Conservation (phyloP, 2,329 filamentous ascomycete species). For the Ramichloridium luteum region DNA sequence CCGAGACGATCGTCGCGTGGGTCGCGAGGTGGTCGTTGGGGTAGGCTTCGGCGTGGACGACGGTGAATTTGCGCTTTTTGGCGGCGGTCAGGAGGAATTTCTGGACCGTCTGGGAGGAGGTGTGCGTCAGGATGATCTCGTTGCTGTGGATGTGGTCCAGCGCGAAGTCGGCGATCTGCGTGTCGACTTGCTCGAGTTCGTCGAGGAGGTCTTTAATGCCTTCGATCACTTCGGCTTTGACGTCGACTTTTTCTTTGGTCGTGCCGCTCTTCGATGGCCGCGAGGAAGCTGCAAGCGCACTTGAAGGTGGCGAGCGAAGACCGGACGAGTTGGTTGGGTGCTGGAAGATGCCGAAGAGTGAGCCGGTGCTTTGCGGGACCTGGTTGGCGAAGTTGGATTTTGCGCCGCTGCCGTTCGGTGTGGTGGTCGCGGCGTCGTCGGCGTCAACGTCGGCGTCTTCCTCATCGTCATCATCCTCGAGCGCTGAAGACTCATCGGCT, state of each 20-base stretch:
- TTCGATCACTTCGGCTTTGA: constrained; percentile 82
- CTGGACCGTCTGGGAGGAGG: constrained; percentile 75
- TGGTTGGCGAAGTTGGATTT: constrained; percentile 51
- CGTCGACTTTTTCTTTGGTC: constrained; percentile 40
- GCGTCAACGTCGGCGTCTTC: not conserved
- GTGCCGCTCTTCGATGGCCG: constrained; percentile 19
- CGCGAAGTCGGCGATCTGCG: constrained; percentile 79
- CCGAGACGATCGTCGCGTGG: constrained; percentile 48
- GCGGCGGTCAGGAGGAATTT: constrained; percentile 82
- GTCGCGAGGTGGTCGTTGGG: constrained; percentile 56
- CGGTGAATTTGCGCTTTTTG: constrained; percentile 79
- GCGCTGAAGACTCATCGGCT: not conserved
- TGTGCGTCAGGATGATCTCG: constrained; percentile 82
- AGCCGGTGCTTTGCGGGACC: constrained; percentile 48
- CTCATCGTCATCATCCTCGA: not conserved
- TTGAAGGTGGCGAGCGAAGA: constrained; percentile 39
- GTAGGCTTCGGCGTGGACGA: constrained; percentile 66
- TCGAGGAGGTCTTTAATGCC: constrained; percentile 94
- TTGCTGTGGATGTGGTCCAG: constrained; percentile 88
- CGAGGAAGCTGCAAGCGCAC: constrained; percentile 14
- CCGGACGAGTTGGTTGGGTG: constrained; percentile 41
- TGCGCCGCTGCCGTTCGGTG: constrained; percentile 22
- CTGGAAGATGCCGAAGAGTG: constrained; percentile 79
- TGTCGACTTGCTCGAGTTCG: constrained; percentile 83
- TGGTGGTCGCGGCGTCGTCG: too few relatives aligned